Conservation (phyloP, 495 filamentous ascomycete species). For the Aspergillus heteromorphus region DNA sequence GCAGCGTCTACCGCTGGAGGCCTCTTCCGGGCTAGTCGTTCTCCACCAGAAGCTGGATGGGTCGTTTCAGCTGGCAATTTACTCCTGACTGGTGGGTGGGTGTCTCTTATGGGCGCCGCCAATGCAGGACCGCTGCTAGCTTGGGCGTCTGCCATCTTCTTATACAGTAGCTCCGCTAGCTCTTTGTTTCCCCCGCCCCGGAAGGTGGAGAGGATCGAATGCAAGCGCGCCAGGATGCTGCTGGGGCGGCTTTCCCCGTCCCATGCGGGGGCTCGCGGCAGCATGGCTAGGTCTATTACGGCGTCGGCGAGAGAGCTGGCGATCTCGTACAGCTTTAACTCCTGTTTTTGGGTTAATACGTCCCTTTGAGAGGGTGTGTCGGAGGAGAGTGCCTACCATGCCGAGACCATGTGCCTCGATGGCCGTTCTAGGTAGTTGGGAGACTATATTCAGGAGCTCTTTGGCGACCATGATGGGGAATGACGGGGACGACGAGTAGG, state of each 20-base stretch:
- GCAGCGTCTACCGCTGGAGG: neutral
- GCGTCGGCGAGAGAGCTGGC: slow-evolving; percentile 42
- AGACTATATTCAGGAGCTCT: slow-evolving; percentile 35
- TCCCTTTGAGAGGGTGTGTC: neutral
- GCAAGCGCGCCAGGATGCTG: slow-evolving; percentile 27
- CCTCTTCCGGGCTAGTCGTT: neutral
- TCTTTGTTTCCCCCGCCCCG: slow-evolving; percentile 29
- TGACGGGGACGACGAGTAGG: slow-evolving; percentile 14
- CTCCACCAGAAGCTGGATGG: neutral
- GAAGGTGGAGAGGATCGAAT: slow-evolving; percentile 26
- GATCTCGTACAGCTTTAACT: slow-evolving; percentile 44
- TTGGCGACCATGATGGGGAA: slow-evolving; percentile 40
- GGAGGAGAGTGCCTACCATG: slow-evolving; percentile 23
- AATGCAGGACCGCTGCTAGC: slow-evolving; percentile 1
- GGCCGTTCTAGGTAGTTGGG: slow-evolving; percentile 29
- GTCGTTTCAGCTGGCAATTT: neutral
- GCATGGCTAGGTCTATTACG: slow-evolving; percentile 20
- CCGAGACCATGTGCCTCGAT: slow-evolving; percentile 33
- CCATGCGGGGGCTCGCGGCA: slow-evolving; percentile 7
- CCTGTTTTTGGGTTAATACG: slow-evolving; percentile 20
- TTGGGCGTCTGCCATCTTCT: slow-evolving; percentile 24
- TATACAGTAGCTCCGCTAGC: slow-evolving; percentile 21
- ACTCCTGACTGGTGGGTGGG: neutral
- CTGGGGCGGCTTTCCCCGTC: slow-evolving; percentile 18
- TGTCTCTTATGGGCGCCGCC: neutral